These are phyloP conservation scores for Rubia peregrina DNA, from an alignment of 305 asterid genomes.

Conservation along the genomic window DNA sequence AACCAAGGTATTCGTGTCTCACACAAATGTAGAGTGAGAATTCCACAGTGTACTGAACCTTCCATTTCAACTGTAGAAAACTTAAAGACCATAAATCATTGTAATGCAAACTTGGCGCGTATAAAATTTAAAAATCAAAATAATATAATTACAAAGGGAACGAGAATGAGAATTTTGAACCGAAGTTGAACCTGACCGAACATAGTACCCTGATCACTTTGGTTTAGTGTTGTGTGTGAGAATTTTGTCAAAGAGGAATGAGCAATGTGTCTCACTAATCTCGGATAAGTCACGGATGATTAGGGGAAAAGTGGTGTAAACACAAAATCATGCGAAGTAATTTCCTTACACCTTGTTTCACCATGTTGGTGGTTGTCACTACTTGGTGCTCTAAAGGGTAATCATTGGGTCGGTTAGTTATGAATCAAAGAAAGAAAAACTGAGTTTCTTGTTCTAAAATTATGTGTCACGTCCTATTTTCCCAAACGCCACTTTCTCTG, in stretches of 20 bases:
- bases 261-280: background rate
- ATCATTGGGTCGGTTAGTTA: conserved; percentile 44
- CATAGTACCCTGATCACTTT: too few species aligned
- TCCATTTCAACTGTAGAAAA: too few species aligned
- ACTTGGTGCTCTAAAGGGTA: conserved; percentile 24
- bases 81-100: too few species aligned
- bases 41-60: too few species aligned
- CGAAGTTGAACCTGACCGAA: too few species aligned
- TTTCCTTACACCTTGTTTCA: conserved; percentile 9
- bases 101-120: too few species aligned
- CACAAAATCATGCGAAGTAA: conserved; percentile 1
- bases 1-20: too few species aligned
- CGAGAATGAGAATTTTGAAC: too few species aligned
- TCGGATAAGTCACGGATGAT: background rate
- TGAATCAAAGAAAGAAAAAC: background rate
- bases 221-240: background rate
- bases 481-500: background rate
- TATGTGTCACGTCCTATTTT: background rate
- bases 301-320: background rate
- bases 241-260: background rate
- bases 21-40: too few species aligned
- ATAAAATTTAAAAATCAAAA: too few species aligned
- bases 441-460: background rate
- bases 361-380: conserved; percentile 34
- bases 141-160: too few species aligned